Evolutionary conservation across 2,329 filamentous ascomycete species (phyloP).

Genomic region (Talaromyces sp.): DNA sequence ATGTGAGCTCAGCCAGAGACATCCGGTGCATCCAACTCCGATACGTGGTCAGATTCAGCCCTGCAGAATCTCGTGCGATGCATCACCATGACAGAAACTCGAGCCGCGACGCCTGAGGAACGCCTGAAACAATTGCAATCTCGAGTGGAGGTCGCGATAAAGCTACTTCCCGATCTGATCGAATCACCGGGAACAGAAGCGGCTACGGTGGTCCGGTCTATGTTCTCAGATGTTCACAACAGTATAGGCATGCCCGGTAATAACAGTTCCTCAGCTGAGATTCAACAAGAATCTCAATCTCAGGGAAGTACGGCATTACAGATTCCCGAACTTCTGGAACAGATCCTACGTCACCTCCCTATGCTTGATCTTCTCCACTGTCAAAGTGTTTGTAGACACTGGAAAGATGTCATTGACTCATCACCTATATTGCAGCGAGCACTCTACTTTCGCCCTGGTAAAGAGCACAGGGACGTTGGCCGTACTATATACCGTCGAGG

Average conservation of each 20-base stretch:
- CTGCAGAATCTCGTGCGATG: not conserved
- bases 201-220: not conserved
- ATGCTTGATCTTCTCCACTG: not conserved
- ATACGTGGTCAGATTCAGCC: not conserved
- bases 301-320: not conserved
- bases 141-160: not conserved
- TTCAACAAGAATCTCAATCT: no score
- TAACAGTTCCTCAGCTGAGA: not conserved
- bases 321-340: not conserved
- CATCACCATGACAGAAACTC: not conserved
- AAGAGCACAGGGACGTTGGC: no score
- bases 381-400: not conserved
- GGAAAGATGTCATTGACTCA: not conserved
- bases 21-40: not conserved
- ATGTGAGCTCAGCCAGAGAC: not conserved
- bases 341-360: slow-evolving; percentile 5
- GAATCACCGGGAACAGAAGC: not conserved
- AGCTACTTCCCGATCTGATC: not conserved
- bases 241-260: not conserved
- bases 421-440: not conserved
- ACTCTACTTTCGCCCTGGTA: slow-evolving; percentile 7
- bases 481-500: no score
- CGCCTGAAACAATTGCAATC: not conserved
- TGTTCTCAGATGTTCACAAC: not conserved
- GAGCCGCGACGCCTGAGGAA: not conserved